These are phyloP conservation scores for Umbelopsis vinacea DNA, from an alignment of 192 early-diverging fungal species.

Conservation along the genomic window DNA sequence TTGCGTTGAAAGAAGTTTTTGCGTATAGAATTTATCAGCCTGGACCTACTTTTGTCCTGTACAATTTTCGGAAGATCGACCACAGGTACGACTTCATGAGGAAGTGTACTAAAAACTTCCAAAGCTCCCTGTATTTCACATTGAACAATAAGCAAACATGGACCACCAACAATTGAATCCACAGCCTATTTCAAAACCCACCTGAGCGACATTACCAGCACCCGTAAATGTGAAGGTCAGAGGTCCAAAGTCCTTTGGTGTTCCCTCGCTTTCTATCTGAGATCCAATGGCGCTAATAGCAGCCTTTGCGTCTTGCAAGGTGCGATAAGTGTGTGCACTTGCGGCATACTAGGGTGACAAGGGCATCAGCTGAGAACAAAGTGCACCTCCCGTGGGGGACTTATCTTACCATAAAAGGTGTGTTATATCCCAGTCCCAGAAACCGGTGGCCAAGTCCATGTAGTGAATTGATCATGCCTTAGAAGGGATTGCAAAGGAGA, in stretches of 20 bases:
- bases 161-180: neutral
- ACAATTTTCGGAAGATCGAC: constrained; percentile 66
- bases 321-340: constrained; percentile 77
- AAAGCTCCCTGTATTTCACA: constrained; percentile 69
- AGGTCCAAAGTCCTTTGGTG: constrained; percentile 87
- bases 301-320: constrained; percentile 62
- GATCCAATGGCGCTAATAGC: constrained; percentile 71
- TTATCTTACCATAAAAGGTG: constrained; percentile 82
- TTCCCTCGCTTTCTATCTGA: constrained; percentile 84
- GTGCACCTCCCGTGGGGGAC: neutral
- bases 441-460: constrained; percentile 92
- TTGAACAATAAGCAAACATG: too few species aligned
- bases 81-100: constrained; percentile 86
- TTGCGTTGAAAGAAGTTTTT: neutral
- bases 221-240: constrained; percentile 93
- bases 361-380: neutral
- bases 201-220: constrained; percentile 85
- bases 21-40: neutral
- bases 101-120: constrained; percentile 88
- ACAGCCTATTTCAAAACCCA: constrained; percentile 11
- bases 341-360: constrained; percentile 54
- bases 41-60: constrained; percentile 57
- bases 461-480: constrained; percentile 86
- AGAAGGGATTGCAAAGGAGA: neutral
- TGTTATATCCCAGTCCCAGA: constrained; percentile 89